These are phyloP conservation scores for Oryza australiensis DNA, from an alignment of 176 grass and related monocot genomes.

Conservation along the genomic window DNA sequence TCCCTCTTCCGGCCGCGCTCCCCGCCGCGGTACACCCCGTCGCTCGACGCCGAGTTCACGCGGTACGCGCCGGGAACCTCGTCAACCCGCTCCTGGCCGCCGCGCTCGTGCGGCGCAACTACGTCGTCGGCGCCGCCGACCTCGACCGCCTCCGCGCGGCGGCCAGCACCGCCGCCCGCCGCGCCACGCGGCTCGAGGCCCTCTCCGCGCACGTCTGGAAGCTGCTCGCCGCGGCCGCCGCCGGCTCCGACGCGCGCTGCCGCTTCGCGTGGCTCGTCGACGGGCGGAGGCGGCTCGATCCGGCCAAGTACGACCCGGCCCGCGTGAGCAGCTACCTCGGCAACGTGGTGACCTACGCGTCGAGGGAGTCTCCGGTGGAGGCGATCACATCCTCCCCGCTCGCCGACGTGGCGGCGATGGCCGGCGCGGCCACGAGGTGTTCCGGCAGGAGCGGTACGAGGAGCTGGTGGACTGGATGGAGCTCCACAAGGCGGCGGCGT, in stretches of 20 bases:
- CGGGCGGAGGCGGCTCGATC: slow-evolving; percentile 45
- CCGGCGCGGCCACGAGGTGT: slow-evolving; percentile 38
- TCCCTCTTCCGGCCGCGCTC: slow-evolving; percentile 51
- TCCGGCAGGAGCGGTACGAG: slow-evolving; percentile 54
- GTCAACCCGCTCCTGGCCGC: slow-evolving; percentile 46
- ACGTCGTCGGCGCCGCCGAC: slow-evolving; percentile 51
- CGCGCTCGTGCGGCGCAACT: slow-evolving; percentile 52
- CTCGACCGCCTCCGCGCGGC: slow-evolving; percentile 42
- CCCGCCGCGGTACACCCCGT: slow-evolving; percentile 34
- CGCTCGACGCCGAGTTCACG: slow-evolving; percentile 57
- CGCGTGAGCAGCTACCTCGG: slow-evolving; percentile 47
- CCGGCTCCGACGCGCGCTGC: slow-evolving; percentile 46
- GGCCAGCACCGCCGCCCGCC: slow-evolving; percentile 27
- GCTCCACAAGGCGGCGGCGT: slow-evolving; percentile 33
- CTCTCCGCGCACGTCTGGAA: slow-evolving; percentile 74
- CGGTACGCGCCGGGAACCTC: slow-evolving; percentile 29
- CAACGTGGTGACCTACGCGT: slow-evolving; percentile 66
- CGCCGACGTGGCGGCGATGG: slow-evolving; percentile 39
- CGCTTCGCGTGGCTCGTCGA: slow-evolving; percentile 75
- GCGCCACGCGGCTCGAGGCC: slow-evolving; percentile 57
- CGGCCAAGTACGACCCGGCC: slow-evolving; percentile 5
- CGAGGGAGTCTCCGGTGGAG: slow-evolving; percentile 29
- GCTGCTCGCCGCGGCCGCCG: slow-evolving; percentile 44
- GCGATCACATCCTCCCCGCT: slow-evolving; percentile 26
- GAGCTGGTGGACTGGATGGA: slow-evolving; percentile 92